Percentiles rank a stretch among this genome's conserved stretches.
Evolutionary conservation across 2,329 filamentous ascomycete species (phyloP).

Genomic region (Trichoderma guizhouense): DNA sequence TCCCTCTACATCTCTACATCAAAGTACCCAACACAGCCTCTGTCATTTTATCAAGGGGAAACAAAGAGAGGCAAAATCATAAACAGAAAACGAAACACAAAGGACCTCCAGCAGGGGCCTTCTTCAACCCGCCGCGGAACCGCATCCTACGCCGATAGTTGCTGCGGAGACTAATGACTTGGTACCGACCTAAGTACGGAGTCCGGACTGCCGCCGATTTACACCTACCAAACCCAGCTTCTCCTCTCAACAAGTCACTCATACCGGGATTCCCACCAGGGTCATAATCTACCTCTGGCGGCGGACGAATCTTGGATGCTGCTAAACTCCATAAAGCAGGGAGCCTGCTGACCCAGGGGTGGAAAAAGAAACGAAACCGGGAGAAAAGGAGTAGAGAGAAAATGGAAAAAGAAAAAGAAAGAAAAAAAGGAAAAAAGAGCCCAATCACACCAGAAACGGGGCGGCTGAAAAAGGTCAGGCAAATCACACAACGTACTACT

Average conservation of each 20-base stretch:
- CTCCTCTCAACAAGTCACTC: background rate
- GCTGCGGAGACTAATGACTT: background rate
- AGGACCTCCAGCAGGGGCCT: background rate
- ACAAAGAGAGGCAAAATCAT: background rate
- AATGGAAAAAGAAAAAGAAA: background rate
- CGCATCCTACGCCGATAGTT: background rate
- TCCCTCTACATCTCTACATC: background rate
- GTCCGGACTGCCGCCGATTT: background rate
- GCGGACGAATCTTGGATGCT: background rate
- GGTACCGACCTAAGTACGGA: background rate
- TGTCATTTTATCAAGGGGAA: background rate
- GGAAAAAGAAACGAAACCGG: background rate
- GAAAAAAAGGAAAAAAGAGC: background rate
- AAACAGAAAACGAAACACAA: background rate
- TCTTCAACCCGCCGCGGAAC: background rate
- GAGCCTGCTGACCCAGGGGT: background rate
- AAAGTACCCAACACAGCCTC: background rate
- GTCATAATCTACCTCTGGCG: background rate
- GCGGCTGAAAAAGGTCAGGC: constrained; percentile 3
- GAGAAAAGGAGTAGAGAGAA: background rate
- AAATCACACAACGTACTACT: constrained; percentile 3
- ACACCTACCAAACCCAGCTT: background rate
- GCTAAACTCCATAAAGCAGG: background rate
- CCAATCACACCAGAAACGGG: background rate
- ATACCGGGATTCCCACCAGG: background rate